Base-by-base conservation (phyloP, 805 yeast species). In the Candida odintsovae region DNA sequence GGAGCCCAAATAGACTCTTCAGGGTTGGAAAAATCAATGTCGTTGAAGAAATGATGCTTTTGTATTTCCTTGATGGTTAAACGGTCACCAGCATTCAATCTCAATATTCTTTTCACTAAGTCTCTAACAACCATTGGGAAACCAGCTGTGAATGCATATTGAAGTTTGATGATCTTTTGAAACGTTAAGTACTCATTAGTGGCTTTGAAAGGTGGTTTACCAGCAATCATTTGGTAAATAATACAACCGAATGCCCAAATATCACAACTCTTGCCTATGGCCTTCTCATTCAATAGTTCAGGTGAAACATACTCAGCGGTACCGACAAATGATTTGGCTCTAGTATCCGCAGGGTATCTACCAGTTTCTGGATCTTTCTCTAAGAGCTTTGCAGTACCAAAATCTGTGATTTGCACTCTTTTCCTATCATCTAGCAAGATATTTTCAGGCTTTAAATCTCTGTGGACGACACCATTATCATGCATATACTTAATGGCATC, bases 191-290 rank as follows among this genome's bases (percentile, higher is more conserved):
- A 86, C 59, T 86, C 95, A 59, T 86, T 86, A 0, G 89, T 75
- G 2, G 90, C 95, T 59, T 85, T 86, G 63, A 86, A 86, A 5
- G 95, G 95, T 1, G 97, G 94, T 52, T 76, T 78, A 0, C 97
- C 97, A 50, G 95, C 95, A 21, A 90, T 80, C 96, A 94, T 88
- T 63, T 94, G 98, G 64, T 86, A 94, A 0, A 94, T 65, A 8
- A 94, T 92, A 63, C 98, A 90, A 1, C 99, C 99, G 65, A 95
- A 87, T 11, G 98, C 92, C 99, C 99, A 94, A n/a, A 94, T 83
- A 66, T 94, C 99, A 43, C 97, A 86, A 1, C 97, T 90, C 55
- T 81, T 83, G 1, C 97, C 97, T 0, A 89, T 87, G 47, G 79
- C 82, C 56, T 84, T 86, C 57, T 77, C 86, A 51, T 72, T 87